Percentiles rank a stretch among this genome's conserved stretches.
These are phyloP conservation scores for Saussurea involucrata DNA, from an alignment of 129 eudicot genomes.

Conservation along the genomic window DNA sequence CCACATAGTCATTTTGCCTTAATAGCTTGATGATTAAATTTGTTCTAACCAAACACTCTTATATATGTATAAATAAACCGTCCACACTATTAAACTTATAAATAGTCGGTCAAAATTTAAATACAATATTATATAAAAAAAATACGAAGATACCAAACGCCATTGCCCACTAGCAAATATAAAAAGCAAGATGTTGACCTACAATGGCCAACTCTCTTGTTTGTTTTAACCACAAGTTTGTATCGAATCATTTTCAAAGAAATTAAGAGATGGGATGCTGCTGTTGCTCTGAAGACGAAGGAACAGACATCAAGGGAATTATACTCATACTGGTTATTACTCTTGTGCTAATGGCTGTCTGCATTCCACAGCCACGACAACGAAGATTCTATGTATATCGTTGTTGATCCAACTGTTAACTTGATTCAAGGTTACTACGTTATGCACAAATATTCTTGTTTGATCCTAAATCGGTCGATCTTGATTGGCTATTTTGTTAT, in stretches of 20 bases:
- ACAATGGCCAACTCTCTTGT: not conserved
- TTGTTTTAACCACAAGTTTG: constrained; percentile 2
- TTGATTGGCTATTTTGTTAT: not conserved
- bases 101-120: not conserved
- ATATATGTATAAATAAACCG: too few species aligned
- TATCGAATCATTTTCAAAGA: not conserved
- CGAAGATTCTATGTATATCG: constrained; percentile 12
- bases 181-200: not conserved
- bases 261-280: constrained; percentile 17
- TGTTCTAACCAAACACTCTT: too few species aligned
- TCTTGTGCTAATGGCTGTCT: constrained; percentile 17
- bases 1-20: too few species aligned
- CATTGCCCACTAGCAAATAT: not conserved
- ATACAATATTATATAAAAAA: not conserved
- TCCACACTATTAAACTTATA: too few species aligned
- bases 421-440: not conserved
- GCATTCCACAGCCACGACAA: constrained; percentile 14
- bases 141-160: not conserved
- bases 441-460: not conserved
- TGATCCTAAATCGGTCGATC: not conserved
- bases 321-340: constrained; percentile 2
- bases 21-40: too few species aligned
- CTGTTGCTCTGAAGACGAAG: constrained; percentile 16
- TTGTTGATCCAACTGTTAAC: not conserved
- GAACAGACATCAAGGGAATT: constrained; percentile 18